Base-by-base conservation (phyloP, 169 alveolate genomes). In the Neospora caninum region DNA sequence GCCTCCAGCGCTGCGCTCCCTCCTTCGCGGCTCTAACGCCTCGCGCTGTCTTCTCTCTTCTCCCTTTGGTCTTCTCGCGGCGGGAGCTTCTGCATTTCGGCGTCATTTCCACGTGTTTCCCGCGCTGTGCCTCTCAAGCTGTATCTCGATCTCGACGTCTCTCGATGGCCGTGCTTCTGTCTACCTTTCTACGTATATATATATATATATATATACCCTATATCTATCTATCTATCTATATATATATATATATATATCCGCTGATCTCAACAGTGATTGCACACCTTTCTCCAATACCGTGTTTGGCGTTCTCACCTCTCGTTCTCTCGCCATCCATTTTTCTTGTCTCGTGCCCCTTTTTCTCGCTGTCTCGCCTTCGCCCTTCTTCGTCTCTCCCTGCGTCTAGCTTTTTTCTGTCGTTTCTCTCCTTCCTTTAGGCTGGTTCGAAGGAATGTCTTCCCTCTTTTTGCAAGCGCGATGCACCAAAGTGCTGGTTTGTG, bases 401-500 rank as follows among this genome's bases (percentile, higher is more conserved):
- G 13, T 49, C 58, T 49, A 4, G 58, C 58, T 82, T 45, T 31
- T 45, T 18, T 29, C 31, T 87, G 41, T 42, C 29, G 53, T 25
- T 41, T 41, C 42, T 83, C 45, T 80, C n/a, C n/a, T 80, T 0
- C 34, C 69, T n/a, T 36, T 64, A 93, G 98, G 97, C 38, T 98
- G 99, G 99, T 98, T 98, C 93, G 96, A 94, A 41, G 99, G 98
- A 54, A 95, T 97, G 92, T 97, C 98, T 20, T 93, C 96, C 36
- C 95, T 97, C 27, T 98, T 97, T 95, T 95, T 97, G 42, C 54
- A 95, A 58, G 94, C 97, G 36, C 94, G 96, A 78, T 94, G 96
- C 45, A 98, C 98, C 7, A 97, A 97, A 80, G 91, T 95, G 70
- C 94, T 98, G 70, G 95, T 97, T 78, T 80, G 97, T 41, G 98